Base-by-base conservation (phyloP, 192 early-diverging fungal genomes). In the Coemansia aciculifera region DNA sequence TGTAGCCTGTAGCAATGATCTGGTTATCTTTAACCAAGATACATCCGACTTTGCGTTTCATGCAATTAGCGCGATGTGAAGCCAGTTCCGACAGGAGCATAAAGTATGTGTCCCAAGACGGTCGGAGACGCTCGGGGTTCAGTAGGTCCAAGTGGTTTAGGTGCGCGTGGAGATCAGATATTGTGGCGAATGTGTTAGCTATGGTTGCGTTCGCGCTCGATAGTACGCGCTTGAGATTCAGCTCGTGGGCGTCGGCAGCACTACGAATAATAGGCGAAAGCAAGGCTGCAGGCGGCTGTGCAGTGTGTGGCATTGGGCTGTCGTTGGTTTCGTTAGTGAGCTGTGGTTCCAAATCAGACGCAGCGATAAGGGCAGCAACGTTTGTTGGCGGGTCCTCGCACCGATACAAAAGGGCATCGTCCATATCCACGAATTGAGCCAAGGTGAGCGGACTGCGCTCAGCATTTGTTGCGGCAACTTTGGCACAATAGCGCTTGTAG, bases 1-100 rank as follows among this genome's bases (percentile, higher is more conserved):
- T 99, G 78, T 99, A 99, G n/a, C 98, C 98, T 15, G 96, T 98
- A 3, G 96, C 91, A 48, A 99, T 92, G 31, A 99, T 92, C 48
- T 93, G 85, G 38, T 78, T 86, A 59, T 98, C 90, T 59, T 90
- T 92, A 19, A 94, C 92, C 23, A 98, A 75, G 13, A 99, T 94
- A 76, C 93, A 94, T 1, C 98, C 98, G 11, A 99, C 98, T 34
- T 94, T 87, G 23, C 97, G 87, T 64, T 99, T 99, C 98, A 99
- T 99, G 83, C 95, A 99, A 67, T 99, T 99, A 17, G 90, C 91
- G 37, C 97, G 79, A 32, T 86, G 81, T 7, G 97, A 92, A 11
- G 96, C 97, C 37, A 98, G 84, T 69, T 96, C 90, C 3, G 94
- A 94, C 19, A 99, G 75, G 27, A 89, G 85, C 92, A 99, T 97